These are phyloP conservation scores for Phytophthora pinifolia DNA, from an alignment of 352 stramenopile genomes.

Conservation along the genomic window DNA sequence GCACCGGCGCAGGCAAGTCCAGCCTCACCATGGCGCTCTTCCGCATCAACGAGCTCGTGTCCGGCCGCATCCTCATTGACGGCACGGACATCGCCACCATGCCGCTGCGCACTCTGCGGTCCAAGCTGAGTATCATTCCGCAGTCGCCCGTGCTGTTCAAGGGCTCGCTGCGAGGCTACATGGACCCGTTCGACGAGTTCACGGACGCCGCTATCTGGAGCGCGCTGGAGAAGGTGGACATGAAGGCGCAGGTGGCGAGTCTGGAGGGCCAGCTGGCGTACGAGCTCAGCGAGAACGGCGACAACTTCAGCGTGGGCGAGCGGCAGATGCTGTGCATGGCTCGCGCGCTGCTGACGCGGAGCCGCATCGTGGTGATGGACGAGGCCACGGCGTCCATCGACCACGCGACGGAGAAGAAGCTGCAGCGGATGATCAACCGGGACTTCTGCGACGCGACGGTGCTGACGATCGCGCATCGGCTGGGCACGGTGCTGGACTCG, in stretches of 20 bases:
- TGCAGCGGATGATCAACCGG: constrained; percentile 32
- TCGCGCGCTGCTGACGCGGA: constrained; percentile 83
- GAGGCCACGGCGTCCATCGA: constrained; percentile 58
- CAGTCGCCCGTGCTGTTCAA: too few species aligned
- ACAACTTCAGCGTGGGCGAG: too few species aligned
- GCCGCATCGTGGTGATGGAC: constrained; percentile 91
- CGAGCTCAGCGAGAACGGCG: too few species aligned
- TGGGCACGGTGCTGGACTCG: constrained; percentile 46
- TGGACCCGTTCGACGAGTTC: constrained; percentile 40
- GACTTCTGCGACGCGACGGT: too few species aligned
- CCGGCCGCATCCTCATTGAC: constrained; percentile 50
- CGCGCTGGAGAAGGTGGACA: constrained; percentile 91
- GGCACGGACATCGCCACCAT: constrained; percentile 39
- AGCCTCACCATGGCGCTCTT: constrained; percentile 86
- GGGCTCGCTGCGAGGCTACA: too few species aligned
- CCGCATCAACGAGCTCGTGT: constrained; percentile 76
- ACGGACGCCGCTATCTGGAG: constrained; percentile 54
- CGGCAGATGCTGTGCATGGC: too few species aligned
- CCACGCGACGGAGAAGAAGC: constrained; percentile 46
- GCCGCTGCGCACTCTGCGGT: constrained; percentile 19
- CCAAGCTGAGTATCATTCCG: constrained; percentile 4
- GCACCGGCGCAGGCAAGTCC: constrained; percentile 87
- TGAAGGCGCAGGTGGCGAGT: too few species aligned
- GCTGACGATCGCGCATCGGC: constrained; percentile 93
- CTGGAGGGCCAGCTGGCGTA: too few species aligned